phyloP scores from a whole-genome alignment of 2,329 filamentous ascomycete genomes.

The Diaporthe vaccinii region DNA sequence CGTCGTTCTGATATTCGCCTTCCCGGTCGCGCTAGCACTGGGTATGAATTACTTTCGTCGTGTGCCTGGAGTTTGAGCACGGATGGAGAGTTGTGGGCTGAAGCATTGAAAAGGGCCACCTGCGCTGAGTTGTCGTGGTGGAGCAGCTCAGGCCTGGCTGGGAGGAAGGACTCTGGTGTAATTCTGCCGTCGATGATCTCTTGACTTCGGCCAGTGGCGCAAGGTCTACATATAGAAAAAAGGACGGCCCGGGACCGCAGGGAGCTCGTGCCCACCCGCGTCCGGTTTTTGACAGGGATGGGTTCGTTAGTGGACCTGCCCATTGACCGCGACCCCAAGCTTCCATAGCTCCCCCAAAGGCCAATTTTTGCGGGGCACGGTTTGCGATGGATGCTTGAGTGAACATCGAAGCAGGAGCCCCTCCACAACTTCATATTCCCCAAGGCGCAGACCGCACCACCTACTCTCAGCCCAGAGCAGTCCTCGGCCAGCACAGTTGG shows the following conservation, averaged over 20 bases:
- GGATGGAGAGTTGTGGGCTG: not conserved
- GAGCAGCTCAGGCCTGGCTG: conserved; percentile 27
- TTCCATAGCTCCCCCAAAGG: conserved; percentile 16
- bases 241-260: conserved; percentile 28
- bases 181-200: conserved; percentile 34
- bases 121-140: conserved; percentile 7
- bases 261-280: conserved; percentile 25
- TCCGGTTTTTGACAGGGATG: conserved; percentile 18
- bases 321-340: conserved; percentile 18
- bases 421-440: conserved; percentile 22
- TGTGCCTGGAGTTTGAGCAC: not conserved
- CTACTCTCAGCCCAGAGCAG: not conserved
- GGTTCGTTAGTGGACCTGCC: not conserved
- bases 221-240: conserved; percentile 1
- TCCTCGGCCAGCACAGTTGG: not conserved
- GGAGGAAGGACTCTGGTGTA: not conserved
- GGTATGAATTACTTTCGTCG: not conserved
- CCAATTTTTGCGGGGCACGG: conserved; percentile 38
- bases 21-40: conserved; percentile 6
- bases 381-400: conserved; percentile 27
- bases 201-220: conserved; percentile 28
- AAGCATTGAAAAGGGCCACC: conserved; percentile 1
- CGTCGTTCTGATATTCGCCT: conserved; percentile 11
- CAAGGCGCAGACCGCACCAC: not conserved
- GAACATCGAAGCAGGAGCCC: conserved; percentile 17